A percentile compares a stretch with the other conserved stretches of the same genome.
phyloP scores from a whole-genome alignment of 352 stramenopile genomes.

The Globisporangium echinulatum region DNA sequence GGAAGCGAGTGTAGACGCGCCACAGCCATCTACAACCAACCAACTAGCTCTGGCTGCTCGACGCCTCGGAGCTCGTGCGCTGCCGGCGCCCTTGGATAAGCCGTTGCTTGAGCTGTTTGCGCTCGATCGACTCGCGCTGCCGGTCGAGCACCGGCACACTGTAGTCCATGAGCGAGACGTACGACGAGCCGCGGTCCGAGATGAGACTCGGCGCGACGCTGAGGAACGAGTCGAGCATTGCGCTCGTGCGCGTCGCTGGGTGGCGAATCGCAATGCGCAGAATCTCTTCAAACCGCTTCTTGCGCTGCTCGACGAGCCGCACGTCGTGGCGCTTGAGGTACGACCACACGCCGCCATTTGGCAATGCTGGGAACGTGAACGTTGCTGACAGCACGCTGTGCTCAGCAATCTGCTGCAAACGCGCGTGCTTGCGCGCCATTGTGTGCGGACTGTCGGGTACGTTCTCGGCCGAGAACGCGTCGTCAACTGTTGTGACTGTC shows the following conservation, averaged over 20 bases:
- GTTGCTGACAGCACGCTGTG: constrained; percentile 24
- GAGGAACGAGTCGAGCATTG: constrained; percentile 66
- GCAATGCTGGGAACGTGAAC: constrained; percentile 38
- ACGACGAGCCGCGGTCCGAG: constrained; percentile 38
- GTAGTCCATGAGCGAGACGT: constrained; percentile 47
- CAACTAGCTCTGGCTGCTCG: constrained; percentile 13
- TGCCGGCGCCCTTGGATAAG: constrained; percentile 58
- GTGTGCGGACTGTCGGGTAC: constrained; percentile 25
- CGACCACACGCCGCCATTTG: constrained; percentile 71
- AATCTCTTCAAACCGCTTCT: constrained; percentile 80
- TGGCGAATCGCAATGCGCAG: constrained; percentile 71
- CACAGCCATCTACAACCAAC: no score
- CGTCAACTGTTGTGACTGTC: neutral
- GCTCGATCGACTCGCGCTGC: constrained; percentile 73
- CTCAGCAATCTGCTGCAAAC: constrained; percentile 21
- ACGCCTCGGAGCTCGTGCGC: constrained; percentile 21
- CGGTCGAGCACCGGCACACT: constrained; percentile 71
- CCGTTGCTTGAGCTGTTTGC: constrained; percentile 63
- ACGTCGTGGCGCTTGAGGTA: constrained; percentile 81
- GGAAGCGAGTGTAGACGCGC: neutral
- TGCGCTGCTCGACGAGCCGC: constrained; percentile 71
- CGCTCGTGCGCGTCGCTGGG: constrained; percentile 54
- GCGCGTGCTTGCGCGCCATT: constrained; percentile 16
- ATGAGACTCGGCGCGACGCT: constrained; percentile 55
- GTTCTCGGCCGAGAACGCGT: constrained; percentile 13